A percentile compares a stretch with the other conserved stretches of the same genome.
Evolutionary conservation across 1,139 yeast genomes (phyloP).

Genomic region (Sugiyamaella xylanicola): DNA sequence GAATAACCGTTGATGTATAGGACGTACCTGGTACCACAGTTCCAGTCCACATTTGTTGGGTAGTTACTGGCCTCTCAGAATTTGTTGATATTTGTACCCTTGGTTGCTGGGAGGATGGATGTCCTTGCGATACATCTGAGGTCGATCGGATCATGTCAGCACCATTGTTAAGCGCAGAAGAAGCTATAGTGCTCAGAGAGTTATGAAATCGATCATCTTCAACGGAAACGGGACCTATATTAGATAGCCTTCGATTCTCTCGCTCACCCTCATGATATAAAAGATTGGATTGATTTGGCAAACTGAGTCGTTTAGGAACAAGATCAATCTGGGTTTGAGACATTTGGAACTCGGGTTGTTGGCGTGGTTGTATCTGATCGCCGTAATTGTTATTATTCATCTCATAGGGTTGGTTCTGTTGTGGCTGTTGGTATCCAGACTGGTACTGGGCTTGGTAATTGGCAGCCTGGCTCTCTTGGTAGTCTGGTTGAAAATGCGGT

Average conservation of each 20-base stretch:
- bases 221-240: neutral
- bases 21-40: neutral
- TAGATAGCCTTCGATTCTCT: constrained; percentile 7
- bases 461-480: no score
- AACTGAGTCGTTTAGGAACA: constrained; percentile 16
- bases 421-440: neutral
- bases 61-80: no score
- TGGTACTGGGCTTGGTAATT: no score
- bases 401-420: neutral
- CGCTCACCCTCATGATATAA: constrained; percentile 1
- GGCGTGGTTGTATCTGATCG: no score
- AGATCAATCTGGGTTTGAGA: neutral
- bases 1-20: neutral
- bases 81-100: no score
- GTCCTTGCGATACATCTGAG: constrained; percentile 10
- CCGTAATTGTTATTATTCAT: no score
- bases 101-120: no score
- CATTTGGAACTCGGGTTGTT: neutral
- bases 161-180: neutral
- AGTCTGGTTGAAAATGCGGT: neutral
- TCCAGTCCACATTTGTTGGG: no score
- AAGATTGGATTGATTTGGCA: constrained; percentile 16
- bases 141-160: constrained; percentile 11
- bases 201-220: neutral
- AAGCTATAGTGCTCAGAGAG: neutral